Conservation (phyloP, 2,329 filamentous ascomycete species). For the Fusarium tanahbumbuense region DNA sequence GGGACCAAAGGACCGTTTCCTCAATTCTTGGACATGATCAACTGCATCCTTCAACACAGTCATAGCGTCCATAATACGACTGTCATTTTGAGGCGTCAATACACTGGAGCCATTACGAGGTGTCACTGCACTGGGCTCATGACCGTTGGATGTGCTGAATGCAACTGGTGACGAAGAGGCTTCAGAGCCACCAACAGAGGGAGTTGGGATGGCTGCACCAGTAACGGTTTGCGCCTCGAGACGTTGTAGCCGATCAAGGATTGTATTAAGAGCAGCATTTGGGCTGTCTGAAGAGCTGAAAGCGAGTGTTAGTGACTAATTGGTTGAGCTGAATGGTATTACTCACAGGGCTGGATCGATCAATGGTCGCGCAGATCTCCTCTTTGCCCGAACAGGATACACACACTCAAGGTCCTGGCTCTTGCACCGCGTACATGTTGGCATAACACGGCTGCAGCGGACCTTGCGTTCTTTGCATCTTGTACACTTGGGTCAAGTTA, state of each 20-base stretch:
- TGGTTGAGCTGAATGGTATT: not conserved
- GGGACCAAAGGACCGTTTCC: conserved; percentile 35
- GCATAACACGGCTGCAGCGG: conserved; percentile 48
- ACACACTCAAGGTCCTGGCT: conserved; percentile 43
- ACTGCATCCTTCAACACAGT: conserved; percentile 48
- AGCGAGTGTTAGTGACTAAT: conserved; percentile 15
- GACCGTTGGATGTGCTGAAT: conserved; percentile 8
- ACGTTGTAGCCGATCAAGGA: conserved; percentile 48
- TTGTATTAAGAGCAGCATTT: conserved; percentile 41
- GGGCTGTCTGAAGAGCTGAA: conserved; percentile 18
- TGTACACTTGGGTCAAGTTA: conserved; percentile 35
- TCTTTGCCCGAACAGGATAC: conserved; percentile 46
- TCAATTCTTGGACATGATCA: conserved; percentile 44
- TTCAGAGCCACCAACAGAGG: conserved; percentile 33
- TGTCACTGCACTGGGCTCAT: conserved; percentile 14
- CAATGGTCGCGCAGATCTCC: conserved; percentile 35
- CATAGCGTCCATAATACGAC: conserved; percentile 40
- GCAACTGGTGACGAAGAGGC: conserved; percentile 27
- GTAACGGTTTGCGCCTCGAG: conserved; percentile 42
- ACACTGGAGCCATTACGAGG: conserved; percentile 10
- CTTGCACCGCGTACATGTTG: conserved; percentile 46
- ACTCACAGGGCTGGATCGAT: conserved; percentile 36
- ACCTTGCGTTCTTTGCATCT: conserved; percentile 48
- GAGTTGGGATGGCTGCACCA: not conserved
- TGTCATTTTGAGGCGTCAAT: not conserved